phyloP scores from a whole-genome alignment of 768 basidiomycete species.

The Phanerochaete sordida region DNA sequence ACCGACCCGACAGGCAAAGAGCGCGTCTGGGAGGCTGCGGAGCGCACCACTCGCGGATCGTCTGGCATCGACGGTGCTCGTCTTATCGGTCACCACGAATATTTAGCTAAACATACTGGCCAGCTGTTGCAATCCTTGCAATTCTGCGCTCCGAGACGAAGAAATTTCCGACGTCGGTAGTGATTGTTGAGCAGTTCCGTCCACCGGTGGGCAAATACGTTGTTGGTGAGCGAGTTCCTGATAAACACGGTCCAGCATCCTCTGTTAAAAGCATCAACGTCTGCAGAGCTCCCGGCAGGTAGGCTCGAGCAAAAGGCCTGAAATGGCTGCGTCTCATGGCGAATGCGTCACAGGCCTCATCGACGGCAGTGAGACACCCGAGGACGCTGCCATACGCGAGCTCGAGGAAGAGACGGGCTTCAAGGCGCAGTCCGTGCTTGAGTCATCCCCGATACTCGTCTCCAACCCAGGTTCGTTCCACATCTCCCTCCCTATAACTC shows the following conservation, averaged over 20 bases:
- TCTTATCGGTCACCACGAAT: background rate
- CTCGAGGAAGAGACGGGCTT: constrained; percentile 93
- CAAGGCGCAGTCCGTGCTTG: constrained; percentile 58
- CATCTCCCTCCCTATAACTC: background rate
- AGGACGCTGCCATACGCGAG: constrained; percentile 81
- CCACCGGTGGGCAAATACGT: constrained; percentile 78
- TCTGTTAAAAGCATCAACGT: no score
- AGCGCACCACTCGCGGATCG: constrained; percentile 72
- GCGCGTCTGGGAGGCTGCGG: constrained; percentile 89
- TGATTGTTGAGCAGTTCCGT: constrained; percentile 90
- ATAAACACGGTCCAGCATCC: background rate
- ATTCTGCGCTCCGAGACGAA: constrained; percentile 72
- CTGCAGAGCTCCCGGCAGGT: constrained; percentile 57
- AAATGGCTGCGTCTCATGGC: constrained; percentile 3
- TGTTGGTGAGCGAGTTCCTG: constrained; percentile 45
- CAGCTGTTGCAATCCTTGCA: constrained; percentile 84
- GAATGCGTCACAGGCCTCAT: constrained; percentile 61
- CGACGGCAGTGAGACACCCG: constrained; percentile 80
- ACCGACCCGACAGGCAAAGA: constrained; percentile 74
- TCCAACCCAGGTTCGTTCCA: constrained; percentile 59
- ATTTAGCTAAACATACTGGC: no score
- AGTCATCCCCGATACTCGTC: constrained; percentile 60
- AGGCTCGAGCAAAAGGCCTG: constrained; percentile 3
- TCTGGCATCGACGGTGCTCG: constrained; percentile 76
- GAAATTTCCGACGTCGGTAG: constrained; percentile 70